These are phyloP conservation scores for Nemania serpens DNA, from an alignment of 2,329 filamentous ascomycete genomes.

Conservation along the genomic window DNA sequence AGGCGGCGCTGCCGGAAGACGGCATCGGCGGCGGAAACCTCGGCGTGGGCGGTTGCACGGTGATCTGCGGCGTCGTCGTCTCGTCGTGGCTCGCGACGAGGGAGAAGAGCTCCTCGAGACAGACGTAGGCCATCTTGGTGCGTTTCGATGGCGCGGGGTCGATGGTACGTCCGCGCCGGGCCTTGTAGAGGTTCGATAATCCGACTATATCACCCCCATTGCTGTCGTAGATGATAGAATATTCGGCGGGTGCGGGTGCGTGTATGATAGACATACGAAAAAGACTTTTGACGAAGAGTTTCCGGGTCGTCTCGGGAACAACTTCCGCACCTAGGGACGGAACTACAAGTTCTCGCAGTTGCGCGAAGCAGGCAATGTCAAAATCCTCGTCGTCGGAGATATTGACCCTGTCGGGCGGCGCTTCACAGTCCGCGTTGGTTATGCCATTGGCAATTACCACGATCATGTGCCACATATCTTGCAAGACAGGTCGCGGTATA, in stretches of 20 bases:
- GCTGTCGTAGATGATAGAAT: slow-evolving; percentile 58
- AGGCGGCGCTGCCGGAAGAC: slow-evolving; percentile 29
- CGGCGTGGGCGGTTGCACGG: slow-evolving; percentile 52
- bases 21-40: slow-evolving; percentile 42
- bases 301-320: slow-evolving; percentile 70
- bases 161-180: slow-evolving; percentile 73
- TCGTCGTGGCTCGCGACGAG: slow-evolving; percentile 62
- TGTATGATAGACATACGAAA: slow-evolving; percentile 86
- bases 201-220: slow-evolving; percentile 49
- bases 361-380: slow-evolving; percentile 75
- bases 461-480: slow-evolving; percentile 72
- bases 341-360: slow-evolving; percentile 73
- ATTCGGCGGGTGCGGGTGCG: slow-evolving; percentile 59
- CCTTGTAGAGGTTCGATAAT: slow-evolving; percentile 65
- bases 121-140: slow-evolving; percentile 76
- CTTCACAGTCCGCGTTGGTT: slow-evolving; percentile 64
- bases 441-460: slow-evolving; percentile 71
- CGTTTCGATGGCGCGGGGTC: slow-evolving; percentile 68
- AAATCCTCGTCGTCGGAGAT: slow-evolving; percentile 75
- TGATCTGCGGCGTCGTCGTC: slow-evolving; percentile 43
- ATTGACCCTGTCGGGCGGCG: slow-evolving; percentile 50
- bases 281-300: slow-evolving; percentile 73
- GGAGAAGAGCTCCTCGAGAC: slow-evolving; percentile 77
- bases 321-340: slow-evolving; percentile 69
- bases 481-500: slow-evolving; percentile 51